A percentile compares a stretch with the other conserved stretches of the same genome.
Evolutionary conservation across 2,329 filamentous ascomycete genomes (phyloP).

Genomic region (Cercospora brassicicola): DNA sequence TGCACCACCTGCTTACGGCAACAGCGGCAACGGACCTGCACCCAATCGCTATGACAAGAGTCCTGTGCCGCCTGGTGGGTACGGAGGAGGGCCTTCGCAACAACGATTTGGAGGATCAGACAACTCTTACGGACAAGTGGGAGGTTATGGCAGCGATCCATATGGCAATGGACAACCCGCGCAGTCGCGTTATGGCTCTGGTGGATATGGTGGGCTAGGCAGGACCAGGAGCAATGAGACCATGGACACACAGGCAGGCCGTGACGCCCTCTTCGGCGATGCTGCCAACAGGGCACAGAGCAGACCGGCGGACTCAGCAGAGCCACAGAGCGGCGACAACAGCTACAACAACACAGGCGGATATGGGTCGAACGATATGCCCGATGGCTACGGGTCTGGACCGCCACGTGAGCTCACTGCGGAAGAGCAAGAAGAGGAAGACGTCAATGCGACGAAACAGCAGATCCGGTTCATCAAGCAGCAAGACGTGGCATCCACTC

Average conservation of each 20-base stretch:
- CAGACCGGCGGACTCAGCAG: slow-evolving; percentile 38
- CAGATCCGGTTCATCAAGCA: slow-evolving; percentile 76
- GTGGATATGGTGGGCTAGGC: slow-evolving; percentile 59
- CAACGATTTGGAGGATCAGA: slow-evolving; percentile 31
- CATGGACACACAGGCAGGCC: slow-evolving; percentile 54
- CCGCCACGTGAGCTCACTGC: slow-evolving; percentile 76
- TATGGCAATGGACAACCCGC: slow-evolving; percentile 46
- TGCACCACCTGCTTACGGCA: slow-evolving; percentile 40
- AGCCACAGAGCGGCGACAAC: slow-evolving; percentile 26
- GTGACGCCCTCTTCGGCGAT: slow-evolving; percentile 65
- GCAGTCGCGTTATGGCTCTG: slow-evolving; percentile 45
- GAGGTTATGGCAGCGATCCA: slow-evolving; percentile 54
- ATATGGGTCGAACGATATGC: slow-evolving; percentile 33
- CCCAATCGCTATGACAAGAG: slow-evolving; percentile 46
- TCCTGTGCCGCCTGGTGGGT: slow-evolving; percentile 48
- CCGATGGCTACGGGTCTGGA: slow-evolving; percentile 52
- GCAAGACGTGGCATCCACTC: slow-evolving; percentile 70
- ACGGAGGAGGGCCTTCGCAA: slow-evolving; percentile 40
- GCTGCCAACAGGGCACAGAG: slow-evolving; percentile 54
- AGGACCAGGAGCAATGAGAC: slow-evolving; percentile 52
- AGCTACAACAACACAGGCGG: slow-evolving; percentile 38
- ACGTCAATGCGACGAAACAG: slow-evolving; percentile 69
- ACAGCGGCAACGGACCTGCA: slow-evolving; percentile 35
- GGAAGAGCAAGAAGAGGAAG: slow-evolving; percentile 74
- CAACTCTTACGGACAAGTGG: slow-evolving; percentile 44